These are phyloP conservation scores for Pseudocercospora crystallina DNA, from an alignment of 2,329 filamentous ascomycete genomes.

Conservation along the genomic window DNA sequence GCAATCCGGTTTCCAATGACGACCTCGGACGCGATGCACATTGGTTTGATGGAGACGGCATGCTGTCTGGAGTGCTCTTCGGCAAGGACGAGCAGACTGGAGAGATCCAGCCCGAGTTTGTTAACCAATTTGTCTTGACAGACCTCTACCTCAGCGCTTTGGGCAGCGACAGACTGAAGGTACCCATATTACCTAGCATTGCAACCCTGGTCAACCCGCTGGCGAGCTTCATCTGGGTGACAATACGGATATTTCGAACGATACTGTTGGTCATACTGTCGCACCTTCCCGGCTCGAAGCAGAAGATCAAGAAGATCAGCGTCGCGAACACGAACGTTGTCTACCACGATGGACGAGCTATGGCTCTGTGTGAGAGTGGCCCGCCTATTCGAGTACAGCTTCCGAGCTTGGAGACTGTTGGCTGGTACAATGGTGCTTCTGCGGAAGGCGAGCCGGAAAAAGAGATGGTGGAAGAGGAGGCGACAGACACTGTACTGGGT, in stretches of 20 bases:
- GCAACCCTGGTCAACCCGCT: constrained; percentile 62
- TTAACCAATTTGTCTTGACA: constrained; percentile 68
- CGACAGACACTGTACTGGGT: constrained; percentile 24
- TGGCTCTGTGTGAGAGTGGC: constrained; percentile 71
- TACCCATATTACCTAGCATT: constrained; percentile 66
- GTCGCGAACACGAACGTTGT: constrained; percentile 68
- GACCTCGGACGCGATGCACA: constrained; percentile 64
- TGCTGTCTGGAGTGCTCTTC: constrained; percentile 69
- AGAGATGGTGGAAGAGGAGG: constrained; percentile 1
- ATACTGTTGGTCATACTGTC: constrained; percentile 59
- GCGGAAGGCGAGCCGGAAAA: constrained; percentile 54
- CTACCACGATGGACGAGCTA: constrained; percentile 66
- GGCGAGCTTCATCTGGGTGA: constrained; percentile 53
- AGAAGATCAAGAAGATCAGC: constrained; percentile 65
- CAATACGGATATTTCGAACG: constrained; percentile 56
- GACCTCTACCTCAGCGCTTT: constrained; percentile 61
- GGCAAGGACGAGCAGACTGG: constrained; percentile 42
- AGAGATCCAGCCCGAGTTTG: constrained; percentile 60
- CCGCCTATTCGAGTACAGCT: constrained; percentile 66
- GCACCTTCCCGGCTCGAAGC: constrained; percentile 56
- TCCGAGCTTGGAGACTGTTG: constrained; percentile 65
- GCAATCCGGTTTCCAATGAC: constrained; percentile 64
- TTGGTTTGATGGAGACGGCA: constrained; percentile 75
- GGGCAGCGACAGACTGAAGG: constrained; percentile 47
- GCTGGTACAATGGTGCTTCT: constrained; percentile 64